phyloP scores from a whole-genome alignment of 1,139 yeast genomes.

The Diutina pseudorugosa region DNA sequence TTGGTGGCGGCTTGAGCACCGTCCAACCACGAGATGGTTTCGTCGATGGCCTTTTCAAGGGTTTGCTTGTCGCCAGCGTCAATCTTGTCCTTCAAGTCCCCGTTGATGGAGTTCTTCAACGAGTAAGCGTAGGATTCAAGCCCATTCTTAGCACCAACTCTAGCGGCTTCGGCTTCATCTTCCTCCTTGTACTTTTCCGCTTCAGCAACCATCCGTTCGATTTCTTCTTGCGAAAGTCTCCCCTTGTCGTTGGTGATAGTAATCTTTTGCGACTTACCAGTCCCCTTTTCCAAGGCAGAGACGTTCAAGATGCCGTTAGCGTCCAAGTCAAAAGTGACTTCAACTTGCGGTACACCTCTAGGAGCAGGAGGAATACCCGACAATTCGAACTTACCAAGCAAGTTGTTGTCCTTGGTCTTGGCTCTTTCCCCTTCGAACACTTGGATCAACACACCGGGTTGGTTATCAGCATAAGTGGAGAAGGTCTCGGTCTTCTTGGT shows the following conservation, averaged over 20 bases:
- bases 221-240: conserved; percentile 84
- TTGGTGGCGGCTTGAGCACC: conserved; percentile 78
- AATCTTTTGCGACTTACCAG: conserved; percentile 55
- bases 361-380: conserved; percentile 5
- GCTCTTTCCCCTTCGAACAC: conserved; percentile 5
- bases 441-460: conserved; percentile 5
- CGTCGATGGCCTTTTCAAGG: conserved; percentile 77
- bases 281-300: conserved; percentile 5
- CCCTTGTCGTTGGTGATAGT: conserved; percentile 97
- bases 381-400: conserved; percentile 5
- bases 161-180: conserved; percentile 29
- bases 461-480: conserved; percentile 5
- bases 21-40: conserved; percentile 71
- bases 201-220: conserved; percentile 90
- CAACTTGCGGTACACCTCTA: conserved; percentile 5
- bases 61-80: conserved; percentile 90
- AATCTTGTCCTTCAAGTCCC: conserved; percentile 49
- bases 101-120: conserved; percentile 51
- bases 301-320: conserved; percentile 5
- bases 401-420: conserved; percentile 5
- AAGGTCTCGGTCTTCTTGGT: conserved; percentile 5
- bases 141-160: conserved; percentile 73
- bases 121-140: conserved; percentile 63
- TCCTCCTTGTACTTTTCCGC: conserved; percentile 86
- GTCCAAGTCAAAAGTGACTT: conserved; percentile 5